Evolutionary conservation across 306 rosid species (phyloP).

Genomic region (Lathyrus sativus): DNA sequence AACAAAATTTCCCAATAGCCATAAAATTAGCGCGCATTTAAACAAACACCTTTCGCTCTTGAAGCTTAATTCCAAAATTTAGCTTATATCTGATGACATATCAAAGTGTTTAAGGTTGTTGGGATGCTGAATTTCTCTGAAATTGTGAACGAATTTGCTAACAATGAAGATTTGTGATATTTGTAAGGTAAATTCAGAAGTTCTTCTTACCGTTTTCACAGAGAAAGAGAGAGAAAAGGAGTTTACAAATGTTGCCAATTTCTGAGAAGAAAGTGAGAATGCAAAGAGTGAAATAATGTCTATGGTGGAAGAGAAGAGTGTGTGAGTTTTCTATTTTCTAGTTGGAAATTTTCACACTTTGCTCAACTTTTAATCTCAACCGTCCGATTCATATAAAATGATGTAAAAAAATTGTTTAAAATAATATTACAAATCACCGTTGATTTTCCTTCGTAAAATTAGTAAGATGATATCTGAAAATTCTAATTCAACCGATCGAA

Average conservation of each 20-base stretch:
- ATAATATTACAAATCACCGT: no score
- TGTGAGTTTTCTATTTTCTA: constrained; percentile 30
- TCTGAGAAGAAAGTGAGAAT: constrained; percentile 18
- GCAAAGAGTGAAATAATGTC: constrained; percentile 5
- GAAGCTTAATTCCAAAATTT: constrained; percentile 31
- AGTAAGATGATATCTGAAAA: no score
- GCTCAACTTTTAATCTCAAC: not conserved
- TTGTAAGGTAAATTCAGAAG: constrained; percentile 20
- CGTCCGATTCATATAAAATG: not conserved
- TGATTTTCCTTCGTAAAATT: no score
- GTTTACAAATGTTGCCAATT: constrained; percentile 19
- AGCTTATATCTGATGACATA: constrained; percentile 98
- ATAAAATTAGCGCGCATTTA: constrained; percentile 34
- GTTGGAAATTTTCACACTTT: not conserved
- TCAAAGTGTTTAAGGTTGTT: constrained; percentile 11
- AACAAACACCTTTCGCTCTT: constrained; percentile 15
- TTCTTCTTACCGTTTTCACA: constrained; percentile 40
- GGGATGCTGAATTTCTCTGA: not conserved
- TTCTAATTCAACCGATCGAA: no score
- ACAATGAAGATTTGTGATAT: constrained; percentile 7
- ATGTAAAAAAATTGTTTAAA: not conserved
- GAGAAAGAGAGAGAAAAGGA: not conserved
- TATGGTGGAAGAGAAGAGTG: constrained; percentile 30
- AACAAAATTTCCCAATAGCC: constrained; percentile 43
- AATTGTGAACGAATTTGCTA: constrained; percentile 11